Base-by-base conservation (phyloP, 225 moss, liverwort and hornwort species). In the Thuidium tamariscinum region DNA sequence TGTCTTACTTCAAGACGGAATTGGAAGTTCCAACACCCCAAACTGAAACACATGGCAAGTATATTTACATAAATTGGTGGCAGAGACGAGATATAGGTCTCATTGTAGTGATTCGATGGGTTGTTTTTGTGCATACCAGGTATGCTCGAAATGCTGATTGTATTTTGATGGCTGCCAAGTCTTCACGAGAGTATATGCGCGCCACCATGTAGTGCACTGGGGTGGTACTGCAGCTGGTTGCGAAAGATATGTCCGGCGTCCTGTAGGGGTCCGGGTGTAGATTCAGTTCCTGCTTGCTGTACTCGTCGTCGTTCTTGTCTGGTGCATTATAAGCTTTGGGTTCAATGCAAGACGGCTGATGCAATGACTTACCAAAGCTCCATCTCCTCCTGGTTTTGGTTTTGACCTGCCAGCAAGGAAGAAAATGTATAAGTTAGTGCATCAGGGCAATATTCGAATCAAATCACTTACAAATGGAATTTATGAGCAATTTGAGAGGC, bases 111-210 rank as follows among this genome's bases (percentile, higher is more conserved):
- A 36, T 29, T 30, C 55, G 60, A 44, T 77, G 49, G 27, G 46
- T 59, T 32, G 27, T 79, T 44, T 36, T 46, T 60, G 56, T 27
- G 51, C 77, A 37, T 89, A 97, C 97, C 94, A 97, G 78, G 83
- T 95, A 97, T 81, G 95, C 97, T 75, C 97, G 95, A 89, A 95
- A 95, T 39, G 95, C 94, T 65, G 95, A 91, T 85, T 97, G 97
- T 59, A 97, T 95, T 83, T 90, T 91, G 80, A 91, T 94, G 34
- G 97, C 96, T 46, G 95, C 97, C 91, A 95, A 95, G 83, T 97
- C 97, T 89, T 96, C 91, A 82, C 44, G 87, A 74, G 87, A 82
- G 64, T 70, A 87, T 18, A 51, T 77, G 66, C 29, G 79, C 44
- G 88, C 67, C 30, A 82, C 87, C 25, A 82, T 82, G 46, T 88